A percentile compares a stretch with the other conserved stretches of the same genome.
Evolutionary conservation across 768 basidiomycete species (phyloP).

Genomic region (Candolleomyces aberdarensis): DNA sequence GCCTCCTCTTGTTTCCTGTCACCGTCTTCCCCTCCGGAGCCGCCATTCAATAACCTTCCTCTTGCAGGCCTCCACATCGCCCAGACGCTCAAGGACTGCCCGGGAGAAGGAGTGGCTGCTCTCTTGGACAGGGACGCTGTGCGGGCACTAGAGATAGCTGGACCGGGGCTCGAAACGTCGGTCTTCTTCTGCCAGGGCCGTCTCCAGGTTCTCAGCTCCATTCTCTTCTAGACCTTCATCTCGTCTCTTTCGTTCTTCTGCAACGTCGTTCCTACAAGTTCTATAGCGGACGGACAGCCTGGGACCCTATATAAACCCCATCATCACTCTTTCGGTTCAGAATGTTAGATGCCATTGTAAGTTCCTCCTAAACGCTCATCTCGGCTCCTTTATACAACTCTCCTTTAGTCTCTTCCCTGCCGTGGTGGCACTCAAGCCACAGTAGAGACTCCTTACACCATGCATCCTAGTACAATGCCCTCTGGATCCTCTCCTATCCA

Average conservation of each 20-base stretch:
- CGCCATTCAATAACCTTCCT: background rate
- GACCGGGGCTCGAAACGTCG: conserved; percentile 2
- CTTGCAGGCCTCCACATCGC: background rate
- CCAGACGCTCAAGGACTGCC: background rate
- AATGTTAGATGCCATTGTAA: conserved; percentile 1
- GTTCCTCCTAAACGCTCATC: background rate
- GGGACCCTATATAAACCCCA: background rate
- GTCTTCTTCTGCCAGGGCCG: background rate
- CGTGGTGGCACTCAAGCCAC: background rate
- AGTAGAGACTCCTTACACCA: background rate
- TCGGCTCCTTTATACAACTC: background rate
- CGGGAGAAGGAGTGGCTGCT: background rate
- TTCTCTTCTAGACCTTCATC: background rate
- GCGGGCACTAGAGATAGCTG: conserved; percentile 1
- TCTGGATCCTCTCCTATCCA: conserved; percentile 39
- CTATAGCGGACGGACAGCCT: background rate
- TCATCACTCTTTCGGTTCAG: background rate
- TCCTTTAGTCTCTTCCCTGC: background rate
- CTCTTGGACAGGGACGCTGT: background rate
- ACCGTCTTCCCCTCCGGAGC: background rate
- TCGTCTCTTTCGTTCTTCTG: background rate
- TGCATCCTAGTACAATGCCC: background rate
- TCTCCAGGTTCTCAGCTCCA: background rate
- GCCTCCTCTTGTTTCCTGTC: conserved; percentile 1
- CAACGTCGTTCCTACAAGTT: background rate